These are phyloP conservation scores for Ophiocordyceps unilateralis DNA, from an alignment of 2,329 filamentous ascomycete species.

Conservation along the genomic window DNA sequence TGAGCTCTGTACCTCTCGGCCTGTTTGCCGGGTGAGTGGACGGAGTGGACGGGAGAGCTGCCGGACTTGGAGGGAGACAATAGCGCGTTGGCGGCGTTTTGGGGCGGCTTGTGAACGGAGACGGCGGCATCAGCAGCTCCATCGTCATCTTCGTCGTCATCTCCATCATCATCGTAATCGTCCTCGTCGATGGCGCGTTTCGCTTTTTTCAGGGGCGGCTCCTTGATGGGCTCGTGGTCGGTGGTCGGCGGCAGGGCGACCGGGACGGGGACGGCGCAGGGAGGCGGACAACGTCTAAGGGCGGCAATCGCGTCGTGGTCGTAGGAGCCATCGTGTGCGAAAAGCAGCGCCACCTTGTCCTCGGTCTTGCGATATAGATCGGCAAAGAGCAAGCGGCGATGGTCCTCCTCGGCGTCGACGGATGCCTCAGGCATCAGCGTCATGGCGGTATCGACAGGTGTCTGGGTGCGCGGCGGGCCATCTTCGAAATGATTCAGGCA, in stretches of 20 bases:
- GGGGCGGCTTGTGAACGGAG: constrained; percentile 33
- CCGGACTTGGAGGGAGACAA: constrained; percentile 55
- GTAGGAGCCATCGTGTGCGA: constrained; percentile 39
- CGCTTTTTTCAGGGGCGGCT: constrained; percentile 54
- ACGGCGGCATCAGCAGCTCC: constrained; percentile 25
- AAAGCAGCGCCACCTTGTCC: constrained; percentile 59
- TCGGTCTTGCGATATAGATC: constrained; percentile 65
- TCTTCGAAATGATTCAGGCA: constrained; percentile 45
- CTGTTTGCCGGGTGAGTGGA: constrained; percentile 42
- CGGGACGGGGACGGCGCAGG: constrained; percentile 22
- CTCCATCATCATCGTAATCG: constrained; percentile 74
- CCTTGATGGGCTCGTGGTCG: constrained; percentile 39
- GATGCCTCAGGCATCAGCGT: constrained; percentile 44
- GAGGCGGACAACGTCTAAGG: constrained; percentile 24
- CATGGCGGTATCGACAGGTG: constrained; percentile 30
- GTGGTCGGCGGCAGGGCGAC: constrained; percentile 34
- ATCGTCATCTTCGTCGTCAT: constrained; percentile 52
- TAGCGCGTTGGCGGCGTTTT: constrained; percentile 37
- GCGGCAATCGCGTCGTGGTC: constrained; percentile 35
- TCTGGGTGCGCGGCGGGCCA: constrained; percentile 31
- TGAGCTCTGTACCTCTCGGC: constrained; percentile 34
- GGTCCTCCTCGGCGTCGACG: constrained; percentile 47
- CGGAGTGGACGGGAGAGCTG: constrained; percentile 46
- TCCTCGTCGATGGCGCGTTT: constrained; percentile 69
- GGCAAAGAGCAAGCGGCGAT: constrained; percentile 56